A percentile compares a stretch with the other conserved stretches of the same genome.
These are phyloP conservation scores for Aspergillus glaucus DNA, from an alignment of 2,329 filamentous ascomycete genomes.

Conservation along the genomic window DNA sequence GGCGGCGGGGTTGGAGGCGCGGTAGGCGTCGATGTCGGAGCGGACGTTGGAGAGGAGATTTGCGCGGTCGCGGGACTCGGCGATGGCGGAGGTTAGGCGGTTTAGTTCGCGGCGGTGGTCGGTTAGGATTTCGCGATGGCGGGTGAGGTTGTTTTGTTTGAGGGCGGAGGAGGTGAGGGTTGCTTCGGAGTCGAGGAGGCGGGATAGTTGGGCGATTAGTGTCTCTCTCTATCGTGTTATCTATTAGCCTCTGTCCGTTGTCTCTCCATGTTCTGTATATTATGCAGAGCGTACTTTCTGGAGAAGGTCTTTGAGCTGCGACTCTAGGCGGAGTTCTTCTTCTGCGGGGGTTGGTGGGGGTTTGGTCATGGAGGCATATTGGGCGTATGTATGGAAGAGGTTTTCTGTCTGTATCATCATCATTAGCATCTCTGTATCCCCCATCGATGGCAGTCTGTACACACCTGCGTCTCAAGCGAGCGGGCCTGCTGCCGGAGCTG, in stretches of 20 bases:
- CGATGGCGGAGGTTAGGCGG: conserved; percentile 66
- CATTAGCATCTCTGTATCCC: conserved; percentile 10
- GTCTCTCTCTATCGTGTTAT: conserved; percentile 60
- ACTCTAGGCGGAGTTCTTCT: conserved; percentile 73
- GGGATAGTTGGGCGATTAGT: conserved; percentile 73
- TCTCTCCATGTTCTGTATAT: not conserved
- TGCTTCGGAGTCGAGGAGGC: conserved; percentile 88
- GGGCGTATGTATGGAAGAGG: conserved; percentile 66
- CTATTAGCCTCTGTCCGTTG: conserved; percentile 5
- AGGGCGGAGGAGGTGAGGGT: conserved; percentile 79
- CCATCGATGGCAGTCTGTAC: conserved; percentile 1
- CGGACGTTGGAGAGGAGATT: conserved; percentile 88
- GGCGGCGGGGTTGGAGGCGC: conserved; percentile 69
- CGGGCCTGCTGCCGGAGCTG: conserved; percentile 90
- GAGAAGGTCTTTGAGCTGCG: conserved; percentile 75
- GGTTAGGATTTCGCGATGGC: conserved; percentile 81
- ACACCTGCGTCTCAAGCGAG: conserved; percentile 79
- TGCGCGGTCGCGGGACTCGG: conserved; percentile 73
- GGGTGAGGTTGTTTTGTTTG: conserved; percentile 93
- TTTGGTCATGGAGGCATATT: conserved; percentile 74
- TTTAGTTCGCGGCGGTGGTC: conserved; percentile 79
- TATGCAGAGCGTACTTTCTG: conserved; percentile 37
- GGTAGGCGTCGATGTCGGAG: conserved; percentile 86
- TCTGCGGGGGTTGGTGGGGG: conserved; percentile 77
- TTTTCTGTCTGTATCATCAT: conserved; percentile 63